Evolutionary conservation across 495 filamentous ascomycete genomes (phyloP).

Genomic region (Mycothermus thermophilus): DNA sequence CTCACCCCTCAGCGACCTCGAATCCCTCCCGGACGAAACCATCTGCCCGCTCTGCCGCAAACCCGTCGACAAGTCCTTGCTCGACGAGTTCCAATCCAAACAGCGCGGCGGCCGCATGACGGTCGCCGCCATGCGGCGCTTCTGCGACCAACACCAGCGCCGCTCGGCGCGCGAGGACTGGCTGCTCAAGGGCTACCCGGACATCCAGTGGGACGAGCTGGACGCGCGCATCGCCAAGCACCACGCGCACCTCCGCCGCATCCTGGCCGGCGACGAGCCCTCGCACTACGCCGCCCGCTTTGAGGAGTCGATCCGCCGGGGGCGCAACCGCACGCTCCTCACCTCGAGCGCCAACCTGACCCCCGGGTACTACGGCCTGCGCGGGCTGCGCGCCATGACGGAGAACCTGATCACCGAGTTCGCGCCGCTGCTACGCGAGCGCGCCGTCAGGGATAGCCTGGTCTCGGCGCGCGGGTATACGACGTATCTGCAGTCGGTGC

Average conservation of each 20-base stretch:
- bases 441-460: conserved; percentile 51
- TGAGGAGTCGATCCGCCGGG: conserved; percentile 41
- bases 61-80: conserved; percentile 38
- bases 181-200: conserved; percentile 53
- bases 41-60: conserved; percentile 60
- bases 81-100: conserved; percentile 36
- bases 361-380: conserved; percentile 75
- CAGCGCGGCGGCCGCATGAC: conserved; percentile 35
- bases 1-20: conserved; percentile 5
- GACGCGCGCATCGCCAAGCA: conserved; percentile 47
- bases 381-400: conserved; percentile 51
- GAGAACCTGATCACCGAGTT: conserved; percentile 53
- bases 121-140: conserved; percentile 46
- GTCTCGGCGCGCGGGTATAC: conserved; percentile 56
- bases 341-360: conserved; percentile 39
- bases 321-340: conserved; percentile 46
- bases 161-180: conserved; percentile 46
- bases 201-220: conserved; percentile 61
- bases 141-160: conserved; percentile 60
- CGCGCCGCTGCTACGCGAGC: conserved; percentile 44
- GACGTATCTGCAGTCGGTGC: conserved; percentile 67
- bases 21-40: neutral
- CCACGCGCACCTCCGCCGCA: conserved; percentile 36
- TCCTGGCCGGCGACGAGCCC: conserved; percentile 40
- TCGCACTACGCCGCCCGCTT: conserved; percentile 53